Evolutionary conservation across 139 green algal species (phyloP), one percentile per base, ranked within the genome.

Genomic region (Diplosphaera chodatii): DNA sequence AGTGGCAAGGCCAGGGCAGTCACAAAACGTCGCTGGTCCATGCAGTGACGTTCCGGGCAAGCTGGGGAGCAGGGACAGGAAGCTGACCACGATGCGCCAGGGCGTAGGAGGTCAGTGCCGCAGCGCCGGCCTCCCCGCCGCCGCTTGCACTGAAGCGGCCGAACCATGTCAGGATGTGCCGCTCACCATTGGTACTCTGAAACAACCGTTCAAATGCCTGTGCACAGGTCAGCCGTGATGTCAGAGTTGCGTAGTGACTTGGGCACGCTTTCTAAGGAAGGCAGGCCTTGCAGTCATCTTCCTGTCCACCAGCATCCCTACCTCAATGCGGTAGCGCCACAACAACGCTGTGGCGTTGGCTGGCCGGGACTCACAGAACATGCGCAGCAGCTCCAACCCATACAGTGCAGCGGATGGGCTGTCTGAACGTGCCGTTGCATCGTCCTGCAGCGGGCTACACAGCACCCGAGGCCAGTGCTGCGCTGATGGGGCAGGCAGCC

Each of bases 101-200:
- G 0, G 82, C 72, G 56, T 86, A 94, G 28, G 80, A 72, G 1
- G 82, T 80, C 27, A 94, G 77, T 0, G 89, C 88, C 1, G 55
- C 40, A 0, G 89, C 85, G 1, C 89, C 89, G 70, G 66, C 79
- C 73, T 25, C 3, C 16, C 48, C 48, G 48, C 16, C 48, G 18
- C 48, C 48, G 48, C 48, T 25, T 3, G 48, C 48, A 25, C 25
- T 18, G 25, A 59, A 59, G 48, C 16, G 16, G 10, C 48, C 48
- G 25, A 59, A 59, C 48, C 48, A 59, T 21, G 13, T 3, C 48
- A 59, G 13, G 48, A 59, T 59, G 48, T 25, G 48, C 13, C 48
- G 48, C 48, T 59, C 48, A 25, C 48, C 18, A 18, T 18, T 25
- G 48, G 3, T 25, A 25, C 48, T 18, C 48, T 59, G 10, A 18